Base-by-base conservation (phyloP, 176 grass and related monocot species). In the Microstegium vimineum region DNA sequence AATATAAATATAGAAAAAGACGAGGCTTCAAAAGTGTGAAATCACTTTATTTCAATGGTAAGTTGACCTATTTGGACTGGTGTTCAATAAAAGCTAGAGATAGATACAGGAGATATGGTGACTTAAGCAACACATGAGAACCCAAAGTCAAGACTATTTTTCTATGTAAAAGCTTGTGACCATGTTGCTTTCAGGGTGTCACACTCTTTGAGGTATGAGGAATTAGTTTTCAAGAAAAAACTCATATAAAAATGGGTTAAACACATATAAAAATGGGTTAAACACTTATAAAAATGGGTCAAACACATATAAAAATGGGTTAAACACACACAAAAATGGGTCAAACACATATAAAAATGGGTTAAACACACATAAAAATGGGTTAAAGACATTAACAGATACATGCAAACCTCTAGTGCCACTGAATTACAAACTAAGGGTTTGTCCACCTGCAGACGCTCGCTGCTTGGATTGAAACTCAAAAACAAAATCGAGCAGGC, bases 1-100 rank as follows among this genome's bases (percentile, higher is more conserved):
- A 13, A 81, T 43, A 74, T 23, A 52, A 74, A n/a, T 20, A 34
- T 14, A 81, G 84, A 81, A 86, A 81, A 85, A 47, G 77, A 81
- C 69, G 8, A 74, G 31, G 34, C 66, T 12, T 86, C 54, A n/a
- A n/a, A n/a, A n/a, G n/a, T n/a, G n/a, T n/a, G n/a, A n/a, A n/a
- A n/a, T n/a, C n/a, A 61, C 25, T 3, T 30, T 23, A 52, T 75
- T 31, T 71, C 32, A 49, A 22, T 5, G 49, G 31, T 12, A 73
- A 79, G 66, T 49, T 72, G 83, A 79, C 75, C 12, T 63, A 62
- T 74, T 61, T 47, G 15, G 65, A 36, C 51, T 16, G 13, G 4
- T 76, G 5, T 27, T 56, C n/a, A 54, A 10, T n/a, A 59, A 36
- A 75, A 57, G 2, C 43, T 75, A 6, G 38, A n/a, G n/a, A n/a